A percentile compares a stretch with the other conserved stretches of the same genome.
These are phyloP conservation scores for Parachaetomium inaequale DNA, from an alignment of 495 filamentous ascomycete genomes.

Conservation along the genomic window DNA sequence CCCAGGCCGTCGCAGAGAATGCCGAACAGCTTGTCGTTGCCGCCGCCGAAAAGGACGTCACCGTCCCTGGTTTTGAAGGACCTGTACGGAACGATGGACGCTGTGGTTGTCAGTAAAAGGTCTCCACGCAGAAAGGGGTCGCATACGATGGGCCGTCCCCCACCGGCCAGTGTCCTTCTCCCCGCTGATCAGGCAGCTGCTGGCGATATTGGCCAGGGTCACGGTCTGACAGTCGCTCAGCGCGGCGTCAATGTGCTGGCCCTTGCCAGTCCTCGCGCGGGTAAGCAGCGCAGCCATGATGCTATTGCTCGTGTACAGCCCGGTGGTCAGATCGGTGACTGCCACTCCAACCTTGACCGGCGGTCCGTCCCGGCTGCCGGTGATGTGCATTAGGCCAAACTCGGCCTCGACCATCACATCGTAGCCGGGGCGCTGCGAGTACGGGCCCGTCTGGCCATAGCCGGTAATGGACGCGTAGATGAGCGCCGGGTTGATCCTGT, in stretches of 20 bases:
- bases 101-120: constrained; percentile 42
- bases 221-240: constrained; percentile 94
- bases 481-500: constrained; percentile 73
- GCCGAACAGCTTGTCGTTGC: constrained; percentile 88
- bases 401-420: constrained; percentile 99
- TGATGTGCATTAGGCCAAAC: constrained; percentile 98
- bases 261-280: constrained; percentile 53
- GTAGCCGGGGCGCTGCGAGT: constrained; percentile 84
- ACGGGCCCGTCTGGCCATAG: constrained; percentile 88
- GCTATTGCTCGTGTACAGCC: constrained; percentile 92
- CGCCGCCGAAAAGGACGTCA: constrained; percentile 86
- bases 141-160: constrained; percentile 92
- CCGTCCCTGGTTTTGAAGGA: constrained; percentile 92
- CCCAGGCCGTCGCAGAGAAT: constrained; percentile 77
- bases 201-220: constrained; percentile 87
- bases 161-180: constrained; percentile 83
- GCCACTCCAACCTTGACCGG: constrained; percentile 97
- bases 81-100: constrained; percentile 92
- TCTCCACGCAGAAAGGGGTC: neutral
- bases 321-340: constrained; percentile 93
- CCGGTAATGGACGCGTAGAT: constrained; percentile 64
- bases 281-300: constrained; percentile 91
- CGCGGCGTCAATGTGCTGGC: constrained; percentile 89
- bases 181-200: constrained; percentile 84
- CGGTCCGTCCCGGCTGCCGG: constrained; percentile 77